These are phyloP conservation scores for Fusarium nanum DNA, from an alignment of 2,329 filamentous ascomycete species.

Conservation along the genomic window DNA sequence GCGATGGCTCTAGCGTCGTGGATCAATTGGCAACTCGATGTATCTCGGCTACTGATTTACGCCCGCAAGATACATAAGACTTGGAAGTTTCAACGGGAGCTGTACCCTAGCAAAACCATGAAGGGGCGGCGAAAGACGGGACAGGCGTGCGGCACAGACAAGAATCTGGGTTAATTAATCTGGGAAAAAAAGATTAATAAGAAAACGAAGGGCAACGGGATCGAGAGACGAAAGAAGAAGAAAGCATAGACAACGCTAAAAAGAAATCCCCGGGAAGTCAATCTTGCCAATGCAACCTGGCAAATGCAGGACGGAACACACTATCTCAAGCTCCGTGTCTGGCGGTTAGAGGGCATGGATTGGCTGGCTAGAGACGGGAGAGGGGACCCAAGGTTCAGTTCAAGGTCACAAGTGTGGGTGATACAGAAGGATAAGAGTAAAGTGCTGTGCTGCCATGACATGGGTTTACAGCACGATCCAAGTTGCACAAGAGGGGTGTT, in stretches of 20 bases:
- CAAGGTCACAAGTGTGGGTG: conserved; percentile 22
- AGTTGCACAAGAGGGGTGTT: background rate
- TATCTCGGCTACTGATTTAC: background rate
- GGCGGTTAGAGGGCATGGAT: conserved; percentile 27
- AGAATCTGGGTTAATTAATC: background rate
- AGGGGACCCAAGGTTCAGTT: background rate
- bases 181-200: background rate
- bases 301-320: conserved; percentile 11
- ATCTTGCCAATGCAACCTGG: conserved; percentile 26
- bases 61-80: background rate
- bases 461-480: background rate
- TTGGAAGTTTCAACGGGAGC: conserved; percentile 15
- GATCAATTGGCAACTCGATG: background rate
- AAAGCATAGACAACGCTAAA: conserved; percentile 25
- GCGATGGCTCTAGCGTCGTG: conserved; percentile 31
- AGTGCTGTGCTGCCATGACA: background rate
- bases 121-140: background rate
- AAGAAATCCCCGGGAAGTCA: conserved; percentile 32
- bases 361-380: conserved; percentile 33
- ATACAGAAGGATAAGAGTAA: conserved; percentile 21
- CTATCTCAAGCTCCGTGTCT: conserved; percentile 4
- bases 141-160: background rate
- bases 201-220: background rate
- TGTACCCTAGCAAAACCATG: conserved; percentile 4
- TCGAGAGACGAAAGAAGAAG: background rate